Evolutionary conservation across 306 rosid genomes (phyloP).

Genomic region (Fragaria iinumae): DNA sequence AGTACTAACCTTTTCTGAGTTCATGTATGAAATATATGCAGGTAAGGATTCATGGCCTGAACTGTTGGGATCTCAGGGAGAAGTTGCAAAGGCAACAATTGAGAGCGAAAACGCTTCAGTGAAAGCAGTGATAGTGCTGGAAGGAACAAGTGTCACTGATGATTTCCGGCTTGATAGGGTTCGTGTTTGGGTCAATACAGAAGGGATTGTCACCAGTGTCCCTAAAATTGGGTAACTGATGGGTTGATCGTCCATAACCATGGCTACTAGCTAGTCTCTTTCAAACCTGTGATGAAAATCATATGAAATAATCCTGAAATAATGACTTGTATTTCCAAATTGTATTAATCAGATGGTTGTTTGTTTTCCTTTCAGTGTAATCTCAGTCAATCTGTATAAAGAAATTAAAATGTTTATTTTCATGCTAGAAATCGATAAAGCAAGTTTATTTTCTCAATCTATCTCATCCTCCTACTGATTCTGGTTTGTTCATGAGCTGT

Average conservation of each 20-base stretch:
- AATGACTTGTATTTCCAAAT: not conserved
- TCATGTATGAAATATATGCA: not conserved
- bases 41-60: slow-evolving; percentile 58
- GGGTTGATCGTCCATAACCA: not conserved
- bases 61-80: slow-evolving; percentile 44
- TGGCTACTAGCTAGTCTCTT: not conserved
- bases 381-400: not conserved
- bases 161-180: slow-evolving; percentile 56
- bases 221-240: slow-evolving; percentile 41
- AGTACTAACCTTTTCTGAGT: not conserved
- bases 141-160: slow-evolving; percentile 34
- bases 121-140: slow-evolving; percentile 25
- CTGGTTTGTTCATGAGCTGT: not conserved
- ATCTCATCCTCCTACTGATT: too few species aligned
- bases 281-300: not conserved
- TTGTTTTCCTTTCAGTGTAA: not conserved
- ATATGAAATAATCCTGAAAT: not conserved
- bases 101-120: slow-evolving; percentile 41
- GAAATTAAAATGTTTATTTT: not conserved
- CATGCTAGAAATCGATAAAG: too few species aligned
- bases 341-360: not conserved
- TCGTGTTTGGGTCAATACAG: slow-evolving; percentile 41
- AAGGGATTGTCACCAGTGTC: slow-evolving; percentile 8
- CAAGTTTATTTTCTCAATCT: too few species aligned
- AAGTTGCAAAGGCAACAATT: slow-evolving; percentile 33